Base-by-base conservation (phyloP, 768 basidiomycete species). In the Tylopilus subfusipes region DNA sequence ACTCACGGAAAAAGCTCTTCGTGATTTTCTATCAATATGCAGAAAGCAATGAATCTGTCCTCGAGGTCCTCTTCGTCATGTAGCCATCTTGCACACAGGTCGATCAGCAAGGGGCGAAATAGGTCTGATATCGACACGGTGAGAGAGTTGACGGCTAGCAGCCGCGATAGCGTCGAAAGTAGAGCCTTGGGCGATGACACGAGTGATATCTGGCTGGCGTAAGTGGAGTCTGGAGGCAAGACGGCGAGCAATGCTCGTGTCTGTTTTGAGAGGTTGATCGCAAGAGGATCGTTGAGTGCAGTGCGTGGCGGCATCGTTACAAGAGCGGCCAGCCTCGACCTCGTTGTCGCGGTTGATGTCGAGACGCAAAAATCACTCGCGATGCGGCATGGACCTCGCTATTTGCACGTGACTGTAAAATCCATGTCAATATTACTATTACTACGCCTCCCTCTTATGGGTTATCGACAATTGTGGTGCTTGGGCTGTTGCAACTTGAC, bases 81-180 rank as follows among this genome's bases (percentile, higher is more conserved):
- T 39, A 95, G 66, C 93, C 92, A 97, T 63, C 89, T 72, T 4
- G 88, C 88, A 63, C 85, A 86, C 24, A 98, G 72, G 68, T 96
- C 90, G 25, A 88, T 62, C 36, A 93, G 68, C 49, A 98, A 70
- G 4, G 95, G 94, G 56, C 88, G 75, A 72, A 89, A 98, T 12
- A 79, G 58, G 7, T 73, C 75, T 19, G 88, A 82, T 55, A 98
- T 76, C 13, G 74, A 63, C 29, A 79, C 63, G 0, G 92, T 92
- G 40, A 86, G 77, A 12, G 82, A 76, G 10, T 89, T 85, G 18
- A 75, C 65, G 0, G 81, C 73, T 14, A 93, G 76, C 9, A 89
- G 70, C 29, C 72, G 66, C 6, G 92, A 88, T 34, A 94, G 72
- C 0, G 72, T 75, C 30, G 70, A 64, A 6, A 91, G 75, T 11